Conservation (phyloP, 2,329 filamentous ascomycete species). For the Aureobasidium sp. region DNA sequence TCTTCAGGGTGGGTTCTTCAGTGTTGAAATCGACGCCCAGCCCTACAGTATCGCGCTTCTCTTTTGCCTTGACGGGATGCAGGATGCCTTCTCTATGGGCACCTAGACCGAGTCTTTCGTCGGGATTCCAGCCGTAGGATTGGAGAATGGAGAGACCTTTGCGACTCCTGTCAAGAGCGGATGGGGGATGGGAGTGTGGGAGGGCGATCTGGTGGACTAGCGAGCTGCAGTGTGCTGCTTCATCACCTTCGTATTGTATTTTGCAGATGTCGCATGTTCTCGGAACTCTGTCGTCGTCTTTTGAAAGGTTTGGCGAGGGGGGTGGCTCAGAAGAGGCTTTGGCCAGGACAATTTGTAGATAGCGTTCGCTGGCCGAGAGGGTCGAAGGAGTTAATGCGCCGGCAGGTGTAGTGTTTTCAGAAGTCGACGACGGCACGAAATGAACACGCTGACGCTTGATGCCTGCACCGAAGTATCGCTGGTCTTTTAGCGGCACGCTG, state of each 20-base stretch:
- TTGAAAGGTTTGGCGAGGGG: slow-evolving; percentile 20
- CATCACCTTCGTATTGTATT: slow-evolving; percentile 17
- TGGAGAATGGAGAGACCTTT: slow-evolving; percentile 63
- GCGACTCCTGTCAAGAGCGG: slow-evolving; percentile 60
- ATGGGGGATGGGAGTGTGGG: slow-evolving; percentile 64
- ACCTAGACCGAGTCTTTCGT: slow-evolving; percentile 65
- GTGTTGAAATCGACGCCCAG: slow-evolving; percentile 45
- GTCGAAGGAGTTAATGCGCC: background rate
- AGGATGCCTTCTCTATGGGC: slow-evolving; percentile 61
- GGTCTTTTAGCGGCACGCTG: slow-evolving; percentile 51
- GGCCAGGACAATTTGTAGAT: slow-evolving; percentile 60
- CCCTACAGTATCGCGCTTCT: slow-evolving; percentile 69
- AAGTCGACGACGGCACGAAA: slow-evolving; percentile 47
- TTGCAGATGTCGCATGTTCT: slow-evolving; percentile 9
- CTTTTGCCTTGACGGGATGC: slow-evolving; percentile 64
- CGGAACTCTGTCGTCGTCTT: background rate
- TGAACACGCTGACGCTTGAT: slow-evolving; percentile 54
- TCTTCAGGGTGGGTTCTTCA: slow-evolving; percentile 14
- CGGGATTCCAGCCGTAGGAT: slow-evolving; percentile 67
- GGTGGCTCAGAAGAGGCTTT: slow-evolving; percentile 23
- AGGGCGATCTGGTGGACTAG: slow-evolving; percentile 67
- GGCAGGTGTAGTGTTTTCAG: background rate
- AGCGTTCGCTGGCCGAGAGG: slow-evolving; percentile 46
- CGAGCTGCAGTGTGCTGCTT: slow-evolving; percentile 48
- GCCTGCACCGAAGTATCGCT: slow-evolving; percentile 56